Evolutionary conservation across 2,329 filamentous ascomycete species (phyloP), one percentile per base, ranked within the genome.

Genomic region (Fusarium pseudograminearum): DNA sequence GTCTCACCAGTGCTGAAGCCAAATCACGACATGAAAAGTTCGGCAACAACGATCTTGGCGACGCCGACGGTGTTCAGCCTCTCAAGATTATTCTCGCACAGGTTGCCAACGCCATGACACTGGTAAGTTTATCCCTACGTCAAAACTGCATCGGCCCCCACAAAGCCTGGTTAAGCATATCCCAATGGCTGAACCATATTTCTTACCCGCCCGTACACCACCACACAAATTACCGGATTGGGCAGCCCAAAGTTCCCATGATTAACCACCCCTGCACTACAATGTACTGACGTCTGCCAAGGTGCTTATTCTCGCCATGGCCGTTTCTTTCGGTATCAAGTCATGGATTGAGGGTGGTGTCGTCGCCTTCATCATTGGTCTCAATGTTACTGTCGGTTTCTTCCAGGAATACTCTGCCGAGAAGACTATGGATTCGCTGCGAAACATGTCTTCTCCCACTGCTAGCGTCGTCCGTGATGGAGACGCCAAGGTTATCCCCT

Each of bases 31-130:
- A 89, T 10, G 79, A 83, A 31, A 78, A 85, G 61, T 86, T 84
- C 79, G 89, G 89, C n/a, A 77, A 80, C 24, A 91, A 91, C 73
- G 84, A 89, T 65, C 81, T 91, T 4, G 85, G 76, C 7, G 75
- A 80, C 34, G 74, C 76, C 36, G 77, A 80, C 52, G 76, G 85
- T 14, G 86, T 91, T 46, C 84, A 81, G 80, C 76, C 84, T 81
- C 57, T 83, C 45, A 89, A 89, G 74, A 88, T 90, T 36, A 77
- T 90, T 12, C 79, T 91, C 46, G 83, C 86, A 28, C 90, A 92
- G 76, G 81, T 92, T 57, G 89, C 89, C 54, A 92, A 92, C 75
- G 89, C 89, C 12, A 88, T 92, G 88, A 91, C 88, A 65, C 76
- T 92, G 77, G 90, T 90, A 70, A 73, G 78, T 71, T 28, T 22